Evolutionary conservation across 2,329 filamentous ascomycete genomes (phyloP), one percentile per base, ranked within the genome.

Genomic region (Hypoxylon sp.): DNA sequence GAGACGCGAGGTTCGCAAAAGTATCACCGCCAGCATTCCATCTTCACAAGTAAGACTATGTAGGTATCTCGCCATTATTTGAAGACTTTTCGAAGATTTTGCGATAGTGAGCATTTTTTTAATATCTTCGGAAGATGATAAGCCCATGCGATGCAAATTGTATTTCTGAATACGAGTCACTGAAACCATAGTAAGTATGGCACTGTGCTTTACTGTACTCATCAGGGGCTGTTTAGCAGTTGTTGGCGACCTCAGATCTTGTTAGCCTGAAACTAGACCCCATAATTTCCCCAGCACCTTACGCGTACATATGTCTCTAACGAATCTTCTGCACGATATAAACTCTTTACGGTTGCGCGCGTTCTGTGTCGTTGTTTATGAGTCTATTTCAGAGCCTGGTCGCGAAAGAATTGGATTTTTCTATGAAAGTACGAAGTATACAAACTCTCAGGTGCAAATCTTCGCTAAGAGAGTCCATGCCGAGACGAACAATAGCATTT

Each of bases 211-310:
- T 22, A 47, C 44, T 26, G 44, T 28, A 17, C 17, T 17, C 15
- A 41, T 59, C 46, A 65, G 57, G 62, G 62, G 62, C 15, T 10
- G 24, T 24, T 17, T 46, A 24, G 13, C n/a, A 41, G 44, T 17
- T 47, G 10, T 61, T 63, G 54, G 65, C 54, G 43, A 32, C 59
- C 57, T 64, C 63, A 64, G 62, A 62, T 62, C 46, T 37, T 54
- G 28, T 64, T 68, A 68, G 65, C 59, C 48, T 68, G 65, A 68
- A 68, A 68, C 65, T 28, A 37, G 17, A 15, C 26, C 28, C 62
- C 65, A 62, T 22, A 62, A 13, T 56, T 65, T 55, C 55, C 44
- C 49, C 32, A 57, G 48, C 50, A 51, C 50, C 56, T 52, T 66
- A 64, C 60, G 52, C 64, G 51, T 58, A 64, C 65, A 41, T 44